Conservation (phyloP, 306 rosid species). For the Acmispon strigosus region DNA sequence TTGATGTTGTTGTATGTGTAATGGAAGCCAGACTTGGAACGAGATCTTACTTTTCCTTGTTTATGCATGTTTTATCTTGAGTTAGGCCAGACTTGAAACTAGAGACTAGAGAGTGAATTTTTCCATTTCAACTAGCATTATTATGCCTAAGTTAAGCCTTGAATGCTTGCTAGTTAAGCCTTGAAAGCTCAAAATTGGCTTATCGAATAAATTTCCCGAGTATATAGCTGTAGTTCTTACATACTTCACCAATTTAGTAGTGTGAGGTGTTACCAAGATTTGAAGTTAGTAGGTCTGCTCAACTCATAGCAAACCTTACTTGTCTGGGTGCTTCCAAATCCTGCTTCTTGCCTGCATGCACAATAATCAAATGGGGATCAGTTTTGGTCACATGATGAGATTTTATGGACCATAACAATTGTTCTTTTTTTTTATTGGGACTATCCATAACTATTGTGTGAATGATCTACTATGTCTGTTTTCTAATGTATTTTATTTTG, state of each 20-base stretch:
- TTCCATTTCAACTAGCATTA: neutral
- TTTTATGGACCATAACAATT: neutral
- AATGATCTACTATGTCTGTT: no score
- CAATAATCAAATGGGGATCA: neutral
- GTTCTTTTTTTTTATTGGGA: no score
- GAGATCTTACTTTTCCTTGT: neutral
- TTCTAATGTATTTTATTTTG: neutral
- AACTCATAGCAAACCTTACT: neutral
- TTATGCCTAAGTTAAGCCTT: neutral
- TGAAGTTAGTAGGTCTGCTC: neutral
- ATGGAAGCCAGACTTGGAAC: slow-evolving; percentile 3
- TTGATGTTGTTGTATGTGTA: slow-evolving; percentile 20
- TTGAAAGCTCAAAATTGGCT: neutral
- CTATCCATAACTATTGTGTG: no score
- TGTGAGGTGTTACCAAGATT: neutral
- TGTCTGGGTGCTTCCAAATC: neutral
- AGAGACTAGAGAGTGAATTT: neutral
- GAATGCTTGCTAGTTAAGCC: no score
- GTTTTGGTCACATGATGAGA: neutral
- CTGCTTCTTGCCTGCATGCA: neutral
- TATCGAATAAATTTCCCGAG: neutral
- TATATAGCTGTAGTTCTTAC: no score
- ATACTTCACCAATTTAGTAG: no score
- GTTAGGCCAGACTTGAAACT: no score
- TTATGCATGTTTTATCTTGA: neutral